These are phyloP conservation scores for Pseudoperonospora humuli DNA, from an alignment of 352 stramenopile species.

Conservation along the genomic window DNA sequence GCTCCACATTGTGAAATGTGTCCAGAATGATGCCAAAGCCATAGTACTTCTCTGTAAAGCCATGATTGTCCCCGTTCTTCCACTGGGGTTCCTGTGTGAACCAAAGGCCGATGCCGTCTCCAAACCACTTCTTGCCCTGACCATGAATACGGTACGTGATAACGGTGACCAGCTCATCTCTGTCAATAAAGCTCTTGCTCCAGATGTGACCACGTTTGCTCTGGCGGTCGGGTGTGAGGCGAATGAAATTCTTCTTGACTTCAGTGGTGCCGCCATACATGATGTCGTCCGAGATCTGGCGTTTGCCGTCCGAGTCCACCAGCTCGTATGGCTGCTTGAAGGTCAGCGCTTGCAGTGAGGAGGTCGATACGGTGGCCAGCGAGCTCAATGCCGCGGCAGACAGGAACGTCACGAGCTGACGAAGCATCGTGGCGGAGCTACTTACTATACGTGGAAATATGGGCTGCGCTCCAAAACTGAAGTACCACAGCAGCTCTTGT, in stretches of 20 bases:
- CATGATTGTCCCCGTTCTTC: conserved; percentile 63
- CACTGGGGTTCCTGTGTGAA: conserved; percentile 50
- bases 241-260: conserved; percentile 80
- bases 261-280: conserved; percentile 50
- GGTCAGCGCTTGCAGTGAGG: conserved; percentile 29
- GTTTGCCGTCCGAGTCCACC: conserved; percentile 41
- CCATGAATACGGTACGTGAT: conserved; percentile 73
- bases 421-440: no score
- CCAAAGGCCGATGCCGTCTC: conserved; percentile 69
- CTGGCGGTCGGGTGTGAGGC: conserved; percentile 70
- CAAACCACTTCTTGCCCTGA: conserved; percentile 72
- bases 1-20: conserved; percentile 76
- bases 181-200: conserved; percentile 38
- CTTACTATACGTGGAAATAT: no score
- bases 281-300: conserved; percentile 52
- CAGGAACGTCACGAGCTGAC: conserved; percentile 20
- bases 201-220: conserved; percentile 75
- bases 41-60: conserved; percentile 61
- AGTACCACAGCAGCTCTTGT: no score
- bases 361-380: conserved; percentile 12
- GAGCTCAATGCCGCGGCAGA: conserved; percentile 17
- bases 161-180: conserved; percentile 47
- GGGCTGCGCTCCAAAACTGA: no score
- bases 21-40: conserved; percentile 70
- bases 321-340: conserved; percentile 64